Evolutionary conservation across 2,329 filamentous ascomycete genomes (phyloP).

Genomic region (Diplodia intermedia): DNA sequence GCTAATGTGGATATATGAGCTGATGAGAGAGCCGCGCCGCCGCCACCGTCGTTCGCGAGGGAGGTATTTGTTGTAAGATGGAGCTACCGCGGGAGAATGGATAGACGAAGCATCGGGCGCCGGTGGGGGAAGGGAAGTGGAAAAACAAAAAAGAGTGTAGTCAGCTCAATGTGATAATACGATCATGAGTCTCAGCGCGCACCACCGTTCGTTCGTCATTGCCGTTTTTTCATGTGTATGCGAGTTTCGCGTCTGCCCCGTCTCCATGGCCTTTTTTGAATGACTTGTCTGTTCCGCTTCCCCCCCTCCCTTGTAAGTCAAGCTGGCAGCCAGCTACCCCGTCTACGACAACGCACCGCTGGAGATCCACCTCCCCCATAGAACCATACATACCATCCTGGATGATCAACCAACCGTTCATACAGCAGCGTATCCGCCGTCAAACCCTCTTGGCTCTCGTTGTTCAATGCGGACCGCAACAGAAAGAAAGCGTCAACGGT

Average conservation of each 20-base stretch:
- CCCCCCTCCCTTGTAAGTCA: too few species aligned
- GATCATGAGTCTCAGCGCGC: conserved; percentile 21
- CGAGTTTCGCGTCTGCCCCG: background rate
- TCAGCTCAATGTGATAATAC: conserved; percentile 29
- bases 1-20: background rate
- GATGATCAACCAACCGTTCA: too few species aligned
- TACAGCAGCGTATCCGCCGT: too few species aligned
- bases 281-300: too few species aligned
- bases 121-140: background rate
- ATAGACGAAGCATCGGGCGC: conserved; percentile 18
- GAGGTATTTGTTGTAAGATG: conserved; percentile 12
- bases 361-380: too few species aligned
- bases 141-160: conserved; percentile 6
- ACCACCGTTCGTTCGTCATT: background rate
- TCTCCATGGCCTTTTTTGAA: too few species aligned
- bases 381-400: too few species aligned
- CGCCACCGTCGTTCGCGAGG: background rate
- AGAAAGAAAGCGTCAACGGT: too few species aligned
- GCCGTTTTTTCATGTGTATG: background rate
- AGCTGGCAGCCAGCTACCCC: too few species aligned
- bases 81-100: background rate
- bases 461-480: too few species aligned
- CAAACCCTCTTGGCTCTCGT: too few species aligned
- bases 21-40: background rate
- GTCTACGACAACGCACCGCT: too few species aligned